Conservation (phyloP, 2,329 filamentous ascomycete genomes). For the Aspergillus floridensis region DNA sequence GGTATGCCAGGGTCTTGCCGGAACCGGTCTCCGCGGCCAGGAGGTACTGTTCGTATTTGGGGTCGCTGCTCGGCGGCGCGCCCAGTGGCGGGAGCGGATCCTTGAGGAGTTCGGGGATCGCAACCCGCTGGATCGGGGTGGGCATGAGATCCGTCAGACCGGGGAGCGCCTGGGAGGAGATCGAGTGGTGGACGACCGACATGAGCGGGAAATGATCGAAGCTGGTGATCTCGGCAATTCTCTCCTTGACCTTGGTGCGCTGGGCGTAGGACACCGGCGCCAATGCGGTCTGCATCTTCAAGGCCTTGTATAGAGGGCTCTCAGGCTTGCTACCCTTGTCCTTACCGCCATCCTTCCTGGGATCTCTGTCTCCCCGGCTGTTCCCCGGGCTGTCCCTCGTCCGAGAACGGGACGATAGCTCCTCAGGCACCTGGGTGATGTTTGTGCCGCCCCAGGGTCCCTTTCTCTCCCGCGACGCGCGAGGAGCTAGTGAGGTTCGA, state of each 20-base stretch:
- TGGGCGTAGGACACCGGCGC: conserved; percentile 73
- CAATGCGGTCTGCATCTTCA: conserved; percentile 89
- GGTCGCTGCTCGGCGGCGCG: conserved; percentile 33
- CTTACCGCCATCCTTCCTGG: conserved; percentile 33
- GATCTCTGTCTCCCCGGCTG: conserved; percentile 45
- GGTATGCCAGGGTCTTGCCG: conserved; percentile 91
- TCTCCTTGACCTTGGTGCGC: conserved; percentile 60
- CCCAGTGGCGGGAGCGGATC: conserved; percentile 46
- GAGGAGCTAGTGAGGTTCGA: conserved; percentile 33
- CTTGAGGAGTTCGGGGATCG: conserved; percentile 74
- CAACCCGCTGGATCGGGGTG: conserved; percentile 84
- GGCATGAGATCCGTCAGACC: conserved; percentile 73
- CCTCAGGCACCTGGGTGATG: conserved; percentile 48
- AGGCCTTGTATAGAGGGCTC: conserved; percentile 65
- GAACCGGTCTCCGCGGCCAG: conserved; percentile 95
- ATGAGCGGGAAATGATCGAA: conserved; percentile 81
- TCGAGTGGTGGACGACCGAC: conserved; percentile 66
- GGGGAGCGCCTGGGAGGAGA: conserved; percentile 70
- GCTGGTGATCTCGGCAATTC: conserved; percentile 64
- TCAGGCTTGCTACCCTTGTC: conserved; percentile 44
- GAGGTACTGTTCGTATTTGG: conserved; percentile 65
- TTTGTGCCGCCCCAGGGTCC: conserved; percentile 63
- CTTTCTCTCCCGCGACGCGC: conserved; percentile 35
- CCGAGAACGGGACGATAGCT: conserved; percentile 2
- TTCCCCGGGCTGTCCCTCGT: conserved; percentile 14